Evolutionary conservation across 2,329 filamentous ascomycete species (phyloP), one percentile per base, ranked within the genome.

Genomic region (Fusarium sp.): DNA sequence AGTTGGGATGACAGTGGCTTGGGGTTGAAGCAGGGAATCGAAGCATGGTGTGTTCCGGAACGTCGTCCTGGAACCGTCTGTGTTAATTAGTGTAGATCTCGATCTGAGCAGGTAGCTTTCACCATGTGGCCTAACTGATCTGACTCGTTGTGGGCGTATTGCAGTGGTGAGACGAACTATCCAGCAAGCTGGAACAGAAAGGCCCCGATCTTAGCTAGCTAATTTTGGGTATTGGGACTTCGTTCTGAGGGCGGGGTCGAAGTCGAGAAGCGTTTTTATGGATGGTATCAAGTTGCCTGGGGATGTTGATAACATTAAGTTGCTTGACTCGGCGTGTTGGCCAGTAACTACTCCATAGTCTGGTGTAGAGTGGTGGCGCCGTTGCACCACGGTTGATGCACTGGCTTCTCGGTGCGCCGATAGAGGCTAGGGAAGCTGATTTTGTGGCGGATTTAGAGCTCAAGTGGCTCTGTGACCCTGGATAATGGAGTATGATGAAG

Each of bases 51-150:
- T 39, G 47, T 50, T 51, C 54, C 65, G 45, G 57, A 61, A 65
- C 47, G 44, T 60, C 52, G 62, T 65, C 65, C 53, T 68, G 59
- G 62, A 41, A 73, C 56, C 45, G 59, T 58, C 64, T 50, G 61
- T 64, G 64, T 72, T 47, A n/a, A 30, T 46, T 72, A 73, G 71
- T 70, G 71, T 49, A 74, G 71, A 74, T 74, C 72, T 67, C 69
- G 72, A 74, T 74, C 67, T 37, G 35, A n/a, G 35, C 62, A 54
- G 54, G 50, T 47, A 60, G 64, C 60, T 65, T 60, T 71, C 62
- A 52, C 64, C 60, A 62, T 52, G 47, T 66, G 71, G 63, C 59
- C 58, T 65, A 56, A 57, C 45, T 71, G 62, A 67, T 73, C 69
- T 74, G 72, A 74, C 72, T 74, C 72, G 72, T 47, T 62, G 48